phyloP scores from a whole-genome alignment of 805 yeast genomes.

The Starmerella sp. region DNA sequence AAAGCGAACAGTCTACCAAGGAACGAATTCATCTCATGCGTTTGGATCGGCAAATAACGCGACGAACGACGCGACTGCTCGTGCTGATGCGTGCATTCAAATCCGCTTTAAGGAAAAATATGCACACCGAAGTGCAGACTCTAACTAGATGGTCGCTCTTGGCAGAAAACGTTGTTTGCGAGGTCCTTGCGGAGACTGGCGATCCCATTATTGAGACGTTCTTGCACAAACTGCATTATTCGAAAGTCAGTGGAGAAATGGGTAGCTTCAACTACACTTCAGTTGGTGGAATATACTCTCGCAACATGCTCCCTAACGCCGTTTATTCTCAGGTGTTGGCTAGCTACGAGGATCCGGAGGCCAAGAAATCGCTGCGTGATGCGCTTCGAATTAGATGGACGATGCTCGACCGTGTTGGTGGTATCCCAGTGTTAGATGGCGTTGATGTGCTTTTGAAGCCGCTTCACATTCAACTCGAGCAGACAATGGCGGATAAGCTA shows the following conservation, averaged over 20 bases:
- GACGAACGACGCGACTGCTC: constrained; percentile 25
- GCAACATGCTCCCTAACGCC: constrained; percentile 48
- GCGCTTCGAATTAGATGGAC: constrained; percentile 51
- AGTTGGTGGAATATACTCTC: constrained; percentile 54
- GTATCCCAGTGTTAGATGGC: constrained; percentile 65
- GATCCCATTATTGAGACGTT: constrained; percentile 61
- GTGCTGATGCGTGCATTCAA: constrained; percentile 30
- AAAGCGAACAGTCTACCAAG: neutral
- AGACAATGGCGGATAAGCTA: constrained; percentile 50
- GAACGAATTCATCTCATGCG: constrained; percentile 21
- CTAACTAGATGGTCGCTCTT: constrained; percentile 40
- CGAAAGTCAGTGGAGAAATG: constrained; percentile 55
- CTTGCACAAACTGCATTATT: constrained; percentile 48
- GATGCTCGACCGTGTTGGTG: constrained; percentile 80
- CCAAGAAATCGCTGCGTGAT: neutral
- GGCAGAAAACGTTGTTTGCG: constrained; percentile 62
- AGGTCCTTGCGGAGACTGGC: constrained; percentile 49
- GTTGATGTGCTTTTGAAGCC: constrained; percentile 56
- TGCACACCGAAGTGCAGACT: constrained; percentile 27
- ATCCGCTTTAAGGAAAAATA: constrained; percentile 25
- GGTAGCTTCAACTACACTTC: constrained; percentile 51
- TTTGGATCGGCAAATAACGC: constrained; percentile 26
- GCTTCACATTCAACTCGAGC: constrained; percentile 61
- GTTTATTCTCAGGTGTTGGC: constrained; percentile 62
- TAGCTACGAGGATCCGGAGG: constrained; percentile 30